Percentiles rank a stretch among this genome's conserved stretches.
Conservation (phyloP, 176 grass and related monocot genomes). For the Chloris gayana region DNA sequence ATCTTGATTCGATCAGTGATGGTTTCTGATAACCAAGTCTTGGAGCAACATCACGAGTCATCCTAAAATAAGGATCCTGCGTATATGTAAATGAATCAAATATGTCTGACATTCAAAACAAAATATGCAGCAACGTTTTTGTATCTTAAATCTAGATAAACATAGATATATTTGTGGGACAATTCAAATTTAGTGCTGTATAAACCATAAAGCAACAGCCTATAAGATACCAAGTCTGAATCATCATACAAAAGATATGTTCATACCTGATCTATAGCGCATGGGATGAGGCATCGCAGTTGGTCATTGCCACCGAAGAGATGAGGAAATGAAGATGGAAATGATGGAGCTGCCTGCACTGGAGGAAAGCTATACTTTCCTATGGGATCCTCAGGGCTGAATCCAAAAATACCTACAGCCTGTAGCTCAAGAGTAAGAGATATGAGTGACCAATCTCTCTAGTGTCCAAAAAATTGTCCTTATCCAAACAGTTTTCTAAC, state of each 20-base stretch:
- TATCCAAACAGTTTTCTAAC: slow-evolving; percentile 42
- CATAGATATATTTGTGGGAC: not conserved
- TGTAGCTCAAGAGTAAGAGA: slow-evolving; percentile 34
- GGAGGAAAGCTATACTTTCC: slow-evolving; percentile 92
- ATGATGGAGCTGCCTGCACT: slow-evolving; percentile 92
- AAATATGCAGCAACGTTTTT: not conserved
- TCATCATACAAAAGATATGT: too few species aligned
- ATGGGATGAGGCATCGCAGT: slow-evolving; percentile 88
- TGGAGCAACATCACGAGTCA: slow-evolving; percentile 98
- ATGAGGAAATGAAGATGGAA: slow-evolving; percentile 95
- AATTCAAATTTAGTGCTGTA: too few species aligned
- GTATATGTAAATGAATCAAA: slow-evolving; percentile 35
- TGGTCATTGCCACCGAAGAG: slow-evolving; percentile 72
- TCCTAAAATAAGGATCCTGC: slow-evolving; percentile 98
- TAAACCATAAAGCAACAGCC: too few species aligned
- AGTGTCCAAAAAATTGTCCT: not conserved
- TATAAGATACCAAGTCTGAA: too few species aligned
- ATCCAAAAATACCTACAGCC: slow-evolving; percentile 92
- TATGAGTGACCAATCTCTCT: slow-evolving; percentile 15
- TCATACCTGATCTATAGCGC: slow-evolving; percentile 92
- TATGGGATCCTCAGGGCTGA: slow-evolving; percentile 84
- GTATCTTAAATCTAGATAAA: not conserved
- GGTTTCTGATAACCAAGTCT: slow-evolving; percentile 96
- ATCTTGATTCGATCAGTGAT: slow-evolving; percentile 88
- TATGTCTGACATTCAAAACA: too few species aligned